Percentiles rank a stretch among this genome's conserved stretches.
Evolutionary conservation across 2,329 filamentous ascomycete genomes (phyloP).

Genomic region (Knufia petricola): DNA sequence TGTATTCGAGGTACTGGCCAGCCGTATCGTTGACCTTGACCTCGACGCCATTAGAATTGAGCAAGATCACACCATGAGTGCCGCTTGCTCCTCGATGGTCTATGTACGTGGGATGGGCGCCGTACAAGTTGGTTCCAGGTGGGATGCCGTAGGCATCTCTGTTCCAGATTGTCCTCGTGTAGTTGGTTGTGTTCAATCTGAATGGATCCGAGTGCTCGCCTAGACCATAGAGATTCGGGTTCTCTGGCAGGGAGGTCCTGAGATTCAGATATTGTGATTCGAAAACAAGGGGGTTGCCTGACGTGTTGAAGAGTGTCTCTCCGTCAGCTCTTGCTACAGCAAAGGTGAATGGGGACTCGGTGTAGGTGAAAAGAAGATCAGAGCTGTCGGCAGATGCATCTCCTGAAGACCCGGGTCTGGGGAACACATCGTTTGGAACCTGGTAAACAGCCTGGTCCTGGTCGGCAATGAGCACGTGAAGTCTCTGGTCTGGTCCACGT

Average conservation of each 20-base stretch:
- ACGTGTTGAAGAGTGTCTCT: slow-evolving; percentile 56
- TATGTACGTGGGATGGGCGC: slow-evolving; percentile 65
- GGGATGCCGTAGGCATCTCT: slow-evolving; percentile 57
- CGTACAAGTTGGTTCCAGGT: slow-evolving; percentile 57
- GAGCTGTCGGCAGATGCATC: slow-evolving; percentile 37
- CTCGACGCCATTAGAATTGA: slow-evolving; percentile 70
- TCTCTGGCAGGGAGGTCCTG: slow-evolving; percentile 57
- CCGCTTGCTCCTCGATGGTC: slow-evolving; percentile 53
- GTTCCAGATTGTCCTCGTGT: slow-evolving; percentile 61
- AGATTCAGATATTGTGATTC: slow-evolving; percentile 69
- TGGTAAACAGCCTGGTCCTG: slow-evolving; percentile 61
- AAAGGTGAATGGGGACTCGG: slow-evolving; percentile 57
- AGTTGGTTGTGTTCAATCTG: slow-evolving; percentile 57
- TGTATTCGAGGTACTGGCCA: slow-evolving; percentile 67
- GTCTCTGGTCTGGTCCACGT: slow-evolving; percentile 45
- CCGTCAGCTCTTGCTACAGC: slow-evolving; percentile 36
- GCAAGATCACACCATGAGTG: slow-evolving; percentile 57
- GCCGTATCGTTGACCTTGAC: slow-evolving; percentile 59
- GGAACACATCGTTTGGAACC: slow-evolving; percentile 59
- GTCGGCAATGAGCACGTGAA: slow-evolving; percentile 68
- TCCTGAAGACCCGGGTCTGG: slow-evolving; percentile 43
- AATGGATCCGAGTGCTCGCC: slow-evolving; percentile 69
- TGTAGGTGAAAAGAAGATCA: slow-evolving; percentile 40
- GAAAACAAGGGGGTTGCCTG: slow-evolving; percentile 57
- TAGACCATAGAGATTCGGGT: slow-evolving; percentile 66